Percentiles rank a stretch among this genome's conserved stretches.
These are phyloP conservation scores for Tarenaya hassleriana DNA, from an alignment of 345 rosid genomes.

Conservation along the genomic window DNA sequence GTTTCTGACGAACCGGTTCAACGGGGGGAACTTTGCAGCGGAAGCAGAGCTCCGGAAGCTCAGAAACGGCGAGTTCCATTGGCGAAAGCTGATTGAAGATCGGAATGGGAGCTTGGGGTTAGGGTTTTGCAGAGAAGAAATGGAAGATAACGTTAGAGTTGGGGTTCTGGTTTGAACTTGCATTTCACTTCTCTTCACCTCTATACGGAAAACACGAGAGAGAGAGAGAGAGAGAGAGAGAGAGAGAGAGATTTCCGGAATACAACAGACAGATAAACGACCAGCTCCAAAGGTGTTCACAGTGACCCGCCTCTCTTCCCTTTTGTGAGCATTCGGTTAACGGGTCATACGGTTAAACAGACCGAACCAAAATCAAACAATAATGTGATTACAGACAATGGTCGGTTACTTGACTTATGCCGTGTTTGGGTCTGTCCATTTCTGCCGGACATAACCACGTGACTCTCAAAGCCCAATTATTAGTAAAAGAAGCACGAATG, in stretches of 20 bases:
- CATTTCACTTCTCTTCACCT: not conserved
- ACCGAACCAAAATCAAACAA: not conserved
- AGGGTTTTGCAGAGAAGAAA: slow-evolving; percentile 21
- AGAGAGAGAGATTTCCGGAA: too few species aligned
- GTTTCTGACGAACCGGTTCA: slow-evolving; percentile 13
- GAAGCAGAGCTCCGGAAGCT: slow-evolving; percentile 22
- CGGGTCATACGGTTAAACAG: slow-evolving; percentile 10
- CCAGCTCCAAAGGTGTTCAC: too few species aligned
- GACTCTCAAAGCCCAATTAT: too few species aligned
- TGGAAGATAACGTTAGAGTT: slow-evolving; percentile 23
- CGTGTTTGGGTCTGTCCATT: too few species aligned
- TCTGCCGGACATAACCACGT: too few species aligned
- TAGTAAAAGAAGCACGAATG: too few species aligned
- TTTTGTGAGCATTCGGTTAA: slow-evolving; percentile 13
- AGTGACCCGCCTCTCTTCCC: too few species aligned
- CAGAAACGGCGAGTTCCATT: slow-evolving; percentile 18
- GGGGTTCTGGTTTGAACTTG: slow-evolving; percentile 41
- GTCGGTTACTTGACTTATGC: too few species aligned
- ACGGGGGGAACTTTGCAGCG: slow-evolving; percentile 15
- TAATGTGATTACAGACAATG: too few species aligned
- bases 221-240: too few species aligned
- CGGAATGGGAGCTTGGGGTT: slow-evolving; percentile 24
- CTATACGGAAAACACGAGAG: too few species aligned
- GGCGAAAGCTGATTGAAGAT: slow-evolving; percentile 20
- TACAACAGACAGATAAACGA: too few species aligned